Evolutionary conservation across 2,329 filamentous ascomycete genomes (phyloP).

Genomic region (Metarhizium sp.): DNA sequence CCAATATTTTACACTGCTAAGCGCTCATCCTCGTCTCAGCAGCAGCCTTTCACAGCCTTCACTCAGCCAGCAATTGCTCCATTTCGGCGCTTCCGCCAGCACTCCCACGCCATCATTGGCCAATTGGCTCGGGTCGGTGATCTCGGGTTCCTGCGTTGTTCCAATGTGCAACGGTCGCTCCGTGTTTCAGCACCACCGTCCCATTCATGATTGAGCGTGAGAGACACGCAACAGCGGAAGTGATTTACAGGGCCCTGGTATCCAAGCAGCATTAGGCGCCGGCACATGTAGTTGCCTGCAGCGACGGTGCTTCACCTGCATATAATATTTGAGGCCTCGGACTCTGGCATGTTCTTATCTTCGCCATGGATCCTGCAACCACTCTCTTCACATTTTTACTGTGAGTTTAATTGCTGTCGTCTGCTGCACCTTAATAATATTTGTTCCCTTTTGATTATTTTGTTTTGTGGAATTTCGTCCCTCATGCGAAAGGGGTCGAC

Average conservation of each 20-base stretch:
- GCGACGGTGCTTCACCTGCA: background rate
- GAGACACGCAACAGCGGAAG: background rate
- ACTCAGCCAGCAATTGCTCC: background rate
- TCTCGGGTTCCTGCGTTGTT: constrained; percentile 8
- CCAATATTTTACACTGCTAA: background rate
- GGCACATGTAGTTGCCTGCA: background rate
- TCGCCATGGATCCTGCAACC: constrained; percentile 48
- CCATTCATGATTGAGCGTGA: background rate
- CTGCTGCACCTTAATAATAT: background rate
- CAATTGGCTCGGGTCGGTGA: constrained; percentile 4
- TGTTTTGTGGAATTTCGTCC: background rate
- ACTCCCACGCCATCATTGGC: constrained; percentile 5
- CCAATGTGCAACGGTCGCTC: constrained; percentile 7
- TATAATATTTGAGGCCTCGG: background rate
- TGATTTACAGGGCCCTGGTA: background rate
- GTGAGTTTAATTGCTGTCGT: constrained; percentile 32
- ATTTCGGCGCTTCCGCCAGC: constrained; percentile 8
- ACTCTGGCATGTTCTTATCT: background rate
- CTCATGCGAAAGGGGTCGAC: background rate
- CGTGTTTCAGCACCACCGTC: constrained; percentile 9
- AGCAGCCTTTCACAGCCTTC: background rate
- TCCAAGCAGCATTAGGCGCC: constrained; percentile 1
- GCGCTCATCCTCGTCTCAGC: background rate
- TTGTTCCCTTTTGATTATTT: background rate
- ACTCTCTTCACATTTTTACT: constrained; percentile 61